Evolutionary conservation across 495 filamentous ascomycete genomes (phyloP).

Genomic region (Xylaria intraflava): DNA sequence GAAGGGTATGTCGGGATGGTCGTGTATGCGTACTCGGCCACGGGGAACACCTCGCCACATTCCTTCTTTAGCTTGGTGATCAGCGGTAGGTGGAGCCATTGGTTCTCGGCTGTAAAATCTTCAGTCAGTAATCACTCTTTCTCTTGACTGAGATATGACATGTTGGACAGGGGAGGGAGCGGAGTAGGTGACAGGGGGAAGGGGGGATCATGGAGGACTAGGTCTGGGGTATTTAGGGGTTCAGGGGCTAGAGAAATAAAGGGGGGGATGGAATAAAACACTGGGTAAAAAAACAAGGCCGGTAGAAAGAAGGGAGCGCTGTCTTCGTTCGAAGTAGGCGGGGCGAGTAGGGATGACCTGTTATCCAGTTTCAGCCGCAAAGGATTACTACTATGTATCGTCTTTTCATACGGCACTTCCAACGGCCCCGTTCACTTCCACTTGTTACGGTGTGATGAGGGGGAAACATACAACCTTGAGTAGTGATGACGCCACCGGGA

Average conservation of each 20-base stretch:
- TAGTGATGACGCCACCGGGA: slow-evolving; percentile 97
- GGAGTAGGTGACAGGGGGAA: neutral
- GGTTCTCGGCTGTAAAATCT: slow-evolving; percentile 75
- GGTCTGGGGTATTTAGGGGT: neutral
- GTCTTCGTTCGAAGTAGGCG: slow-evolving; percentile 11
- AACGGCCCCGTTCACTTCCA: neutral
- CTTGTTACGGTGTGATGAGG: slow-evolving; percentile 41
- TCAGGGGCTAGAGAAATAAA: neutral
- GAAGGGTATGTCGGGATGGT: slow-evolving; percentile 99
- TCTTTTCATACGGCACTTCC: neutral
- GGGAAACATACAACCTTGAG: slow-evolving; percentile 98
- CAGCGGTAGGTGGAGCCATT: slow-evolving; percentile 92
- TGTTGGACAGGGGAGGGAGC: slow-evolving; percentile 3
- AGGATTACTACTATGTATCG: slow-evolving; percentile 4
- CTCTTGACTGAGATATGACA: neutral
- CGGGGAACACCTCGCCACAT: slow-evolving; percentile 95
- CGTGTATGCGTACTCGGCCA: slow-evolving; percentile 97
- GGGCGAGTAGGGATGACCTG: slow-evolving; percentile 11
- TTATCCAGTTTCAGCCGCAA: slow-evolving; percentile 20
- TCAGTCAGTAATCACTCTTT: neutral
- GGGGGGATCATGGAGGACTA: neutral
- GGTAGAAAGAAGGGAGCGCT: slow-evolving; percentile 5
- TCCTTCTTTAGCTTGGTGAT: slow-evolving; percentile 90
- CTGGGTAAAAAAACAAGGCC: neutral
- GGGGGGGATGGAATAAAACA: neutral